A percentile compares a stretch with the other conserved stretches of the same genome.
phyloP scores from a whole-genome alignment of 257 asterid genomes.

The Gardenia jasminoides region DNA sequence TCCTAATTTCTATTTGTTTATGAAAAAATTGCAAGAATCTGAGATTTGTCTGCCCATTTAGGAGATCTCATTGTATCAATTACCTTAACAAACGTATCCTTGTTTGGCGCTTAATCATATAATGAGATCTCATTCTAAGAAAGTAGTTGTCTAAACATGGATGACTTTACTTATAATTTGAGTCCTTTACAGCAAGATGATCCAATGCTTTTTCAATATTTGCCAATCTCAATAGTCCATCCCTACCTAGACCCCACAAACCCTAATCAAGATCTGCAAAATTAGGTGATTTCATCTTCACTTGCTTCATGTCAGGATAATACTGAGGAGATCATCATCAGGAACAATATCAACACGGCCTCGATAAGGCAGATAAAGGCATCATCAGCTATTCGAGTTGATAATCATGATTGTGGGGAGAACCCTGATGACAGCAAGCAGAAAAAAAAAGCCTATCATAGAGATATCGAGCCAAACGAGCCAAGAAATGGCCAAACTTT shows the following conservation, averaged over 20 bases:
- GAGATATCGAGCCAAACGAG: constrained; percentile 42
- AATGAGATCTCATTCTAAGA: not conserved
- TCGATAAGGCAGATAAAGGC: not conserved
- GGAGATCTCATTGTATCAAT: constrained; percentile 15
- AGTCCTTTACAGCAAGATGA: constrained; percentile 17
- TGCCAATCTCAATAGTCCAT: not conserved
- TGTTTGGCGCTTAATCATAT: not conserved
- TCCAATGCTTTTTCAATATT: constrained; percentile 4
- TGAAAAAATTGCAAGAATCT: constrained; percentile 18
- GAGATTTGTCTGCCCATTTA: constrained; percentile 15
- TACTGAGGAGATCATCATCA: not conserved
- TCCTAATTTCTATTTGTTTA: not conserved
- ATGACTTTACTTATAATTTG: constrained; percentile 10
- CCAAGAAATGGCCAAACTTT: constrained; percentile 43
- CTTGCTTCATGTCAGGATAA: not conserved
- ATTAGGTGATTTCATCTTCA: not conserved
- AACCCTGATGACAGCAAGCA: not conserved
- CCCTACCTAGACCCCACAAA: constrained; percentile 7
- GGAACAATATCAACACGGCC: not conserved
- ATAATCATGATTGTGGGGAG: not conserved
- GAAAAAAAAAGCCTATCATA: constrained; percentile 29
- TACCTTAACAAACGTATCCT: constrained; percentile 23
- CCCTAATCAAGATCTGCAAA: constrained; percentile 21
- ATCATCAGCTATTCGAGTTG: not conserved
- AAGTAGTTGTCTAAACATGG: constrained; percentile 12